phyloP scores from a whole-genome alignment of 495 filamentous ascomycete genomes.

The Geoglossum glabrum region DNA sequence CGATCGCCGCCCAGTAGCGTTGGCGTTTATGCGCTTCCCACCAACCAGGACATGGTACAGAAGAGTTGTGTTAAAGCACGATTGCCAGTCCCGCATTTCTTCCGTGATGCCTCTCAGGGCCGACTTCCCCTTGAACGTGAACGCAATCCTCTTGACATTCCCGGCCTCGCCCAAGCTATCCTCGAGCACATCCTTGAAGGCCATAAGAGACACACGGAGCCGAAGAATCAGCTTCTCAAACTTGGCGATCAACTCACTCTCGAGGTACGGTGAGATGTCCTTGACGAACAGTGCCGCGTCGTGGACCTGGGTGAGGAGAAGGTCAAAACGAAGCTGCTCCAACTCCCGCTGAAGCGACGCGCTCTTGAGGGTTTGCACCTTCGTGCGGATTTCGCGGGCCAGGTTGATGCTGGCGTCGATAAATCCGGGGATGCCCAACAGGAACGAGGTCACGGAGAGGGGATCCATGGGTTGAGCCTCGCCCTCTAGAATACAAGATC shows the following conservation, averaged over 20 bases:
- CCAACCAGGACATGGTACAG: background rate
- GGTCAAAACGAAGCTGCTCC: background rate
- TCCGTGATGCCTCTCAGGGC: background rate
- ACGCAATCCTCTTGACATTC: background rate
- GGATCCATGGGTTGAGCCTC: background rate
- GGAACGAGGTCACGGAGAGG: background rate
- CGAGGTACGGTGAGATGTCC: background rate
- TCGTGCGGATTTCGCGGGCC: background rate
- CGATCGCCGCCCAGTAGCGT: background rate
- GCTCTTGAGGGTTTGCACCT: background rate
- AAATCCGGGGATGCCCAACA: background rate
- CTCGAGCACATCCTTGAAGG: background rate
- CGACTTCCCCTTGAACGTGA: background rate
- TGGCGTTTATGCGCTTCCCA: background rate
- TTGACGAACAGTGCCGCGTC: background rate
- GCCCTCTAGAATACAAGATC: too few relatives aligned
- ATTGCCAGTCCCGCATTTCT: background rate
- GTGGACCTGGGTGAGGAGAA: background rate
- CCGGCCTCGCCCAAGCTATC: background rate
- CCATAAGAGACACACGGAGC: background rate
- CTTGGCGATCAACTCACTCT: background rate
- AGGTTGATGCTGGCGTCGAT: background rate
- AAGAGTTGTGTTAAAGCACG: background rate
- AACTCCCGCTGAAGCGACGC: background rate
- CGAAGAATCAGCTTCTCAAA: background rate